Percentiles rank a stretch among this genome's conserved stretches.
Evolutionary conservation across 768 basidiomycete genomes (phyloP).

Genomic region (Mrakia gelida): DNA sequence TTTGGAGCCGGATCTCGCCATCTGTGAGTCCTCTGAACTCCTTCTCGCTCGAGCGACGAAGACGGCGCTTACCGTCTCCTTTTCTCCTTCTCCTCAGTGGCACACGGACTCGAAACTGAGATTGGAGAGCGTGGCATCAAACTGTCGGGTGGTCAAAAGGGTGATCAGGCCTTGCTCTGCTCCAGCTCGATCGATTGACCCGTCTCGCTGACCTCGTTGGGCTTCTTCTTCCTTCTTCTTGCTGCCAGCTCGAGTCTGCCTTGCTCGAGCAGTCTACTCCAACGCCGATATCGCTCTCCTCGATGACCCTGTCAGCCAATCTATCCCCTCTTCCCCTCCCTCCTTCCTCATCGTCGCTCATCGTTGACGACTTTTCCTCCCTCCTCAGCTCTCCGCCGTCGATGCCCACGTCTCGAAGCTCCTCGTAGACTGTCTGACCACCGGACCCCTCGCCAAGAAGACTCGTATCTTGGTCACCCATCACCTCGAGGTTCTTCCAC

Average conservation of each 20-base stretch:
- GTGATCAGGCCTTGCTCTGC: background rate
- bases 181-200: background rate
- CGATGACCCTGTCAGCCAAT: conserved; percentile 37
- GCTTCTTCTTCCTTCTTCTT: too few species aligned
- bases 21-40: too few species aligned
- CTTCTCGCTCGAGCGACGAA: too few species aligned
- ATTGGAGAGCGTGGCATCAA: conserved; percentile 48
- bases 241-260: conserved; percentile 39
- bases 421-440: conserved; percentile 56
- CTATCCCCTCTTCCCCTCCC: too few species aligned
- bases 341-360: too few species aligned
- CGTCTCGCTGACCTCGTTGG: too few species aligned
- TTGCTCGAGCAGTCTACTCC: conserved; percentile 39
- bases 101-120: conserved; percentile 28
- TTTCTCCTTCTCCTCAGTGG: too few species aligned
- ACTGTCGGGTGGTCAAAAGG: conserved; percentile 40
- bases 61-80: too few species aligned
- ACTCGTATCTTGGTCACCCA: conserved; percentile 58
- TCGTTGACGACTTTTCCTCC: too few species aligned
- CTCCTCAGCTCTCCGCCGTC: conserved; percentile 51
- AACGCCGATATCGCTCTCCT: conserved; percentile 39
- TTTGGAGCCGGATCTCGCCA: conserved; percentile 19
- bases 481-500: conserved; percentile 39
- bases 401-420: conserved; percentile 72
- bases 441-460: conserved; percentile 53